Percentiles rank a stretch among this genome's conserved stretches.
Evolutionary conservation across 306 rosid species (phyloP).

Genomic region (Trifolium pratense): DNA sequence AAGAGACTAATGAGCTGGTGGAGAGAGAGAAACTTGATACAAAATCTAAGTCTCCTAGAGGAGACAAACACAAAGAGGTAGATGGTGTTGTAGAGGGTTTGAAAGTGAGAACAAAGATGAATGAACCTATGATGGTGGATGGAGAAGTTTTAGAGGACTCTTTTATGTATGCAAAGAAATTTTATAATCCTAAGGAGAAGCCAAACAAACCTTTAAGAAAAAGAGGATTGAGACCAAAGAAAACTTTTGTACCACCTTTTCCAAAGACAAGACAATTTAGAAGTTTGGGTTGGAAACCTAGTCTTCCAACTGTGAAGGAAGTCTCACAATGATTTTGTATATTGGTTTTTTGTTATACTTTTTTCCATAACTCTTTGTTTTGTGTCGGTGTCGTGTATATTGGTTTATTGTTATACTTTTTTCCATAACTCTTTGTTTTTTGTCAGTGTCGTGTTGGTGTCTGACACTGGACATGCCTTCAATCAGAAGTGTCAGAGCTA

Average conservation of each 20-base stretch:
- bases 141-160: conserved; percentile 43
- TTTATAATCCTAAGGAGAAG: conserved; percentile 46
- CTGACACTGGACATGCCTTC: neutral
- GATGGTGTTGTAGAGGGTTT: conserved; percentile 26
- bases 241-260: conserved; percentile 68
- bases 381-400: neutral
- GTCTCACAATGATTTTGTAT: conserved; percentile 65
- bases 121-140: neutral
- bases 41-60: conserved; percentile 40
- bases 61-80: conserved; percentile 30
- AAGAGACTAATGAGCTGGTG: conserved; percentile 18
- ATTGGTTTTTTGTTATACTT: conserved; percentile 22
- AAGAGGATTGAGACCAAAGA: conserved; percentile 57
- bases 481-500: neutral
- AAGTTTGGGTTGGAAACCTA: conserved; percentile 71
- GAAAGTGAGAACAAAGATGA: conserved; percentile 23
- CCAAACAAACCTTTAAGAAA: conserved; percentile 40
- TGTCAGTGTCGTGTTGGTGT: neutral
- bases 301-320: conserved; percentile 76
- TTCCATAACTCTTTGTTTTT: conserved; percentile 6
- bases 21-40: conserved; percentile 33
- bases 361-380: conserved; percentile 6
- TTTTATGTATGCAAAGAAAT: conserved; percentile 50
- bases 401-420: neutral
- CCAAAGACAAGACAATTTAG: conserved; percentile 51